Conservation (phyloP, 257 asterid genomes). For the Coffea eugenioides region DNA sequence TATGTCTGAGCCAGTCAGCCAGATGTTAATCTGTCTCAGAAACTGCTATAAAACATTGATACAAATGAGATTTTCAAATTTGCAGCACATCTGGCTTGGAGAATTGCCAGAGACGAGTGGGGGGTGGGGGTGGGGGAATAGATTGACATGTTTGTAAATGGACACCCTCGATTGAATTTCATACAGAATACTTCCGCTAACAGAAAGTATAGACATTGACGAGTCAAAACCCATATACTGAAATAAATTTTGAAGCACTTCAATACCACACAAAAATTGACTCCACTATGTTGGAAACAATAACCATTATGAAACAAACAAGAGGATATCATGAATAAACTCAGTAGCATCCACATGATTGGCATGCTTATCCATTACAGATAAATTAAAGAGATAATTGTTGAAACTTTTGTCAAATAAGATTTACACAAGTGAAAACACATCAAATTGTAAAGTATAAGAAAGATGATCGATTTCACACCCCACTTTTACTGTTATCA, state of each 20-base stretch:
- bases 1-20: background rate
- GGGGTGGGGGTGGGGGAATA: background rate
- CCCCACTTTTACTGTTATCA: background rate
- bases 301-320: background rate
- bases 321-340: background rate
- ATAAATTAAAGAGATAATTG: background rate
- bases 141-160: background rate
- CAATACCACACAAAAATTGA: background rate
- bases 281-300: background rate
- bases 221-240: background rate
- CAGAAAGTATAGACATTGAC: background rate
- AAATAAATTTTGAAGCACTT: background rate
- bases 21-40: background rate
- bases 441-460: background rate
- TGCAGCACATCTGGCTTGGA: background rate
- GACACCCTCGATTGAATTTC: background rate
- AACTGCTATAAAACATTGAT: background rate
- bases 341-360: background rate
- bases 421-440: background rate
- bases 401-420: background rate
- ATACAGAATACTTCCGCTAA: background rate
- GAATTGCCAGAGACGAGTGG: background rate
- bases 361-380: background rate
- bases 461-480: background rate
- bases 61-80: background rate